Base-by-base conservation (phyloP, 108 stramenopile species). In the Discostella stelligeroides region DNA sequence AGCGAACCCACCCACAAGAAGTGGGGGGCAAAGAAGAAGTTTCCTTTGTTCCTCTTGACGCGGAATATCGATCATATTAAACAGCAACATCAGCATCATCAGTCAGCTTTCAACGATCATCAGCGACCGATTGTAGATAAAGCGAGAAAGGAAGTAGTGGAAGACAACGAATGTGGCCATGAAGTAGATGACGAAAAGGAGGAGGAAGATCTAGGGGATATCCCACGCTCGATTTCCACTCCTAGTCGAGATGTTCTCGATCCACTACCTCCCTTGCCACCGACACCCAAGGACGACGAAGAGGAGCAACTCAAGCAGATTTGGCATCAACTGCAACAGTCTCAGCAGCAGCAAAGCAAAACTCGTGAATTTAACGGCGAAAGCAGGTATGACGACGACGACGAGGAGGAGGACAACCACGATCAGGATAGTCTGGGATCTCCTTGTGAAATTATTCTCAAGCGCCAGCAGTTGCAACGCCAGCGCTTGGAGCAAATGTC, bases 211-310 rank as follows among this genome's bases (percentile, higher is more conserved):
- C 39, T 63, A 0, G 65, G 63, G 9, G 78, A 62, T 28, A 68
- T 79, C 27, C 78, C 78, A 0, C 64, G 64, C 37, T 79, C 78
- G 43, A 79, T 79, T 24, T 72, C 70, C 47, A 71, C 73, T 4
- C 56, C 64, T 15, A 69, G 67, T 20, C 50, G 53, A 4, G 53
- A 56, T 20, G 38, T 9, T 39, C 7, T 7, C 28, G 38, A 59
- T 2, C 25, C 40, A 1, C 29, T 60, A 15, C 68, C 68, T 2
- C 57, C 68, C 4, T 42, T 29, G 18, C 68, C 64, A 39, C 18
- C 12, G 6, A 66, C 58, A 8, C 56, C 63, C 41, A 40, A 40
- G 17, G 12, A 28, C 51, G 27, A 65, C 34, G 9, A 55, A 10
- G 28, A 55, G 17, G 34, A 55, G 34, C 34, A 6, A 6, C 34